A percentile compares a stretch with the other conserved stretches of the same genome.
Evolutionary conservation across 805 yeast species (phyloP).

Genomic region (Suhomyces canberraensis): DNA sequence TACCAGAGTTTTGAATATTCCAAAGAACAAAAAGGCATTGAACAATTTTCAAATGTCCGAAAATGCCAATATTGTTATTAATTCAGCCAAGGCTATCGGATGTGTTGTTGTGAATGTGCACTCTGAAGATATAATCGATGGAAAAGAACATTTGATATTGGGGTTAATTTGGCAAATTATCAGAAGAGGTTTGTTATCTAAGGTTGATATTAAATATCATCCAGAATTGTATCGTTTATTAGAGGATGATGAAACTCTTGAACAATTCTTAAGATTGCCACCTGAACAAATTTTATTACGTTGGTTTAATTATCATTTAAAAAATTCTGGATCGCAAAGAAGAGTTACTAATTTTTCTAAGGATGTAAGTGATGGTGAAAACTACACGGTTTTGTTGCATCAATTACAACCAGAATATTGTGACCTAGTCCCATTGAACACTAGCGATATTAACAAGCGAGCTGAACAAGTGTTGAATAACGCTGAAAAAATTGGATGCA

Average conservation of each 20-base stretch:
- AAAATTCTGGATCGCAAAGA: constrained; percentile 86
- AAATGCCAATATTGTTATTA: constrained; percentile 95
- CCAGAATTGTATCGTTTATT: constrained; percentile 93
- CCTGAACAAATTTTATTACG: constrained; percentile 96
- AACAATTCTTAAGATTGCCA: constrained; percentile 92
- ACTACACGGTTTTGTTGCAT: constrained; percentile 83
- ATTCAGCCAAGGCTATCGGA: constrained; percentile 98
- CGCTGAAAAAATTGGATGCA: constrained; percentile 88
- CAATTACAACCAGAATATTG: constrained; percentile 85
- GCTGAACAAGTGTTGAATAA: constrained; percentile 84
- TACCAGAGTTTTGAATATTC: constrained; percentile 91
- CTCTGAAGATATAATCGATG: constrained; percentile 91
- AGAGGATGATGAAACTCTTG: constrained; percentile 95
- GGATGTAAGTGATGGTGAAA: constrained; percentile 93
- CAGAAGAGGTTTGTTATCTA: constrained; percentile 89
- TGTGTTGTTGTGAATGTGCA: constrained; percentile 97
- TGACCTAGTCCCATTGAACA: constrained; percentile 78
- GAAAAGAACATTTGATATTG: constrained; percentile 85
- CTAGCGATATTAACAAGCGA: constrained; percentile 66
- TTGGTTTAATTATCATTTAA: constrained; percentile 96
- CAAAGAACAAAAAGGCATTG: constrained; percentile 67
- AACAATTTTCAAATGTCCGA: constrained; percentile 95
- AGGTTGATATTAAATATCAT: constrained; percentile 92
- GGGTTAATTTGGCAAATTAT: constrained; percentile 97
- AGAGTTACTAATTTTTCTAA: constrained; percentile 80